Percentiles rank a stretch among this genome's conserved stretches.
Conservation (phyloP, 306 rosid genomes). For the Prunus dulcis region DNA sequence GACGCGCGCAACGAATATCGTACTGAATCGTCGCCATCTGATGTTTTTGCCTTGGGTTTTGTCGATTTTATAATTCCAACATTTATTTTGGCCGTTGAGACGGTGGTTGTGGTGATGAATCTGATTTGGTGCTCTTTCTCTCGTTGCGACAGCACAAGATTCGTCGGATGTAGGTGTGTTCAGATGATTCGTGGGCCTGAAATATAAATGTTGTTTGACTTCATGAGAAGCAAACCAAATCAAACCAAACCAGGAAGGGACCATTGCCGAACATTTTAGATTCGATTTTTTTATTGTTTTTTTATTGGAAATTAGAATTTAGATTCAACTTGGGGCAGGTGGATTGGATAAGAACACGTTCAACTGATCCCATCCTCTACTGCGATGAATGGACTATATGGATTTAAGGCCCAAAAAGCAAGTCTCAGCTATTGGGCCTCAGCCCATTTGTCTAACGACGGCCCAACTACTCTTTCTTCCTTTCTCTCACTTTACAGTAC, state of each 20-base stretch:
- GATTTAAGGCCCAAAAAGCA: neutral
- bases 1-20: slow-evolving; percentile 45
- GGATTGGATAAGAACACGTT: neutral
- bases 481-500: too few species aligned
- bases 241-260: too few species aligned
- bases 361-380: neutral
- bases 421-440: neutral
- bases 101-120: neutral
- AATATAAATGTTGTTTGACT: too few species aligned
- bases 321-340: neutral
- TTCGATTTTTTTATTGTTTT: neutral
- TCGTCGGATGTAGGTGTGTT: neutral
- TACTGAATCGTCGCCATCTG: slow-evolving; percentile 57
- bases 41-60: too few species aligned
- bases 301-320: neutral
- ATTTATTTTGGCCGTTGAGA: neutral
- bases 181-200: neutral
- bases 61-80: neutral
- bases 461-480: neutral
- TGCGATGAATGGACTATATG: too few species aligned
- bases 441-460: neutral
- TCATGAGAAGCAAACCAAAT: too few species aligned
- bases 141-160: neutral
- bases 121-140: neutral
- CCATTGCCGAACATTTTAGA: too few species aligned